A percentile compares a stretch with the other conserved stretches of the same genome.
Evolutionary conservation across 1,139 yeast genomes (phyloP).

Genomic region (Blastobotrys indianensis): DNA sequence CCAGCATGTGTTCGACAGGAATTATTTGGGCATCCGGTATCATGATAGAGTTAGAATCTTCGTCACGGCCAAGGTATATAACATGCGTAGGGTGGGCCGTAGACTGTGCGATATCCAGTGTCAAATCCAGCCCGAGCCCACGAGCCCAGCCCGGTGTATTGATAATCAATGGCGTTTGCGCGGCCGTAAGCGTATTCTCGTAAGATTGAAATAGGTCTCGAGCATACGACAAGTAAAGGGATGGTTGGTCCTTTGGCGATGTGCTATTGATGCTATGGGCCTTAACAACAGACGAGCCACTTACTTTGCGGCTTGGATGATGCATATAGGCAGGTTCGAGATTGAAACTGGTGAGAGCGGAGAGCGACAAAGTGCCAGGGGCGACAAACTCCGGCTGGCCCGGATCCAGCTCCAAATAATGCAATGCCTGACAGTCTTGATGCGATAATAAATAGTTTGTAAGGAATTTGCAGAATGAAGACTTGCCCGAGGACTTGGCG

Average conservation of each 20-base stretch:
- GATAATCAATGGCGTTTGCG: constrained; percentile 45
- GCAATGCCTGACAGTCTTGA: constrained; percentile 24
- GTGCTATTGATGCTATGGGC: constrained; percentile 62
- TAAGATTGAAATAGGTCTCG: constrained; percentile 40
- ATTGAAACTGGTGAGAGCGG: constrained; percentile 19
- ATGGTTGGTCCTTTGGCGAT: constrained; percentile 68
- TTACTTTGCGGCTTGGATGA: constrained; percentile 10
- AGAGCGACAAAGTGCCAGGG: constrained; percentile 64
- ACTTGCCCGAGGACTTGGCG: constrained; percentile 78
- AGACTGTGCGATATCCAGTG: constrained; percentile 42
- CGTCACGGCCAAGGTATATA: constrained; percentile 42
- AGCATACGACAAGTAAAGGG: constrained; percentile 46
- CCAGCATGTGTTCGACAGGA: too few relatives aligned
- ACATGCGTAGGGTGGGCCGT: constrained; percentile 51
- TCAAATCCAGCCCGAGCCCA: constrained; percentile 73
- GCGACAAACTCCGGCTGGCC: constrained; percentile 80
- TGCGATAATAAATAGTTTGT: constrained; percentile 40
- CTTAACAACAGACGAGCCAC: constrained; percentile 17
- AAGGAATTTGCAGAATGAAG: constrained; percentile 58
- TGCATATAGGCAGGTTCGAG: constrained; percentile 33
- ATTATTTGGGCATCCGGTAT: neutral
- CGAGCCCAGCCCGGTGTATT: constrained; percentile 94
- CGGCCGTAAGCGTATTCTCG: constrained; percentile 11
- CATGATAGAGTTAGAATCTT: constrained; percentile 16
- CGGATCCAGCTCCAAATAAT: constrained; percentile 77